These are phyloP conservation scores for Peltaster fructicola DNA, from an alignment of 2,329 filamentous ascomycete species.

Conservation along the genomic window DNA sequence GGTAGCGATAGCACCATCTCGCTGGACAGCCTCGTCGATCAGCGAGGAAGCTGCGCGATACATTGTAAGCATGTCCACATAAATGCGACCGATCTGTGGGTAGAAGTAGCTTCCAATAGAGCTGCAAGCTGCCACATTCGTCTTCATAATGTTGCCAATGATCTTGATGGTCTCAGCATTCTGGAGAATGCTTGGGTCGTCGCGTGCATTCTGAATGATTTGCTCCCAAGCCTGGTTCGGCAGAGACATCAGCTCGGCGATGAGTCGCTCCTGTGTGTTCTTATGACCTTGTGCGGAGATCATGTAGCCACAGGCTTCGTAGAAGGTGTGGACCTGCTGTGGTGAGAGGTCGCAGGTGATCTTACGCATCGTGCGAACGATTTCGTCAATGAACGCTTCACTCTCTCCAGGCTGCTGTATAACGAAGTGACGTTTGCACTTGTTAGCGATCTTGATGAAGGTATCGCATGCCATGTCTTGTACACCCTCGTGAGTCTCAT, in stretches of 20 bases:
- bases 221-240: slow-evolving; percentile 91
- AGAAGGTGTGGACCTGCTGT: slow-evolving; percentile 96
- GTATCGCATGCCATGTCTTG: slow-evolving; percentile 99
- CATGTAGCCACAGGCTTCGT: slow-evolving; percentile 98
- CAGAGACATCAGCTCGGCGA: slow-evolving; percentile 79
- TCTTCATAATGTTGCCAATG: slow-evolving; percentile 99
- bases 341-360: slow-evolving; percentile 91
- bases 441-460: slow-evolving; percentile 98
- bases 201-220: slow-evolving; percentile 76
- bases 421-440: slow-evolving; percentile 94
- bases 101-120: slow-evolving; percentile 97
- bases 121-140: slow-evolving; percentile 93
- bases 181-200: slow-evolving; percentile 71
- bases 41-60: slow-evolving; percentile 92
- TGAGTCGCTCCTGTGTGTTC: slow-evolving; percentile 76
- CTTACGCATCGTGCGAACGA: slow-evolving; percentile 85
- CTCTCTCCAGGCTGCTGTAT: slow-evolving; percentile 84
- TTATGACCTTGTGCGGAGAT: slow-evolving; percentile 95
- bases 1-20: slow-evolving; percentile 79
- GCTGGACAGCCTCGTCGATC: slow-evolving; percentile 80
- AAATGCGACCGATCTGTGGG: slow-evolving; percentile 92
- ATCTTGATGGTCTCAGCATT: slow-evolving; percentile 95
- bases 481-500: slow-evolving; percentile 97
- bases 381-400: slow-evolving; percentile 97
- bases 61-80: slow-evolving; percentile 98